Evolutionary conservation across 2,329 filamentous ascomycete genomes (phyloP).

Genomic region (Lasiodiplodia sp.): DNA sequence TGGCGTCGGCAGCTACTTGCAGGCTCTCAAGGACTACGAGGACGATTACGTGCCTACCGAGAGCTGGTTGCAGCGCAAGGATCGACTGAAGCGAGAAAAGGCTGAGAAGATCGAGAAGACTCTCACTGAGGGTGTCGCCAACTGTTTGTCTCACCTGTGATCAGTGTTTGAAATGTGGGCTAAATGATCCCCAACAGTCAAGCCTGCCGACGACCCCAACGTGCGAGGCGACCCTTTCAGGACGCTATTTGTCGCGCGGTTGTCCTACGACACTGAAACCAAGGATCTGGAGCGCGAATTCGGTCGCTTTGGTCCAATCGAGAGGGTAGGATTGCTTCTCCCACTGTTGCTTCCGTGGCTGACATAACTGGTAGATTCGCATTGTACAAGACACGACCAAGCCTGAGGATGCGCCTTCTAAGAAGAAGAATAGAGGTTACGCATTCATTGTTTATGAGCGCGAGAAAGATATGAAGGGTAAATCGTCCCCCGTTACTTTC

Average conservation of each 20-base stretch:
- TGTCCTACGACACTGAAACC: slow-evolving; percentile 88
- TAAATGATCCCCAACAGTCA: slow-evolving; percentile 63
- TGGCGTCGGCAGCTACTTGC: slow-evolving; percentile 78
- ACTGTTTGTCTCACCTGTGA: slow-evolving; percentile 60
- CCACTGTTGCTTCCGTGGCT: not conserved
- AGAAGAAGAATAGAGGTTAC: slow-evolving; percentile 83
- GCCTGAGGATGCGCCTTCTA: slow-evolving; percentile 64
- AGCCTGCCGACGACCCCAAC: slow-evolving; percentile 84
- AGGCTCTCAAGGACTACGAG: slow-evolving; percentile 76
- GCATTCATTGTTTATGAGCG: slow-evolving; percentile 97
- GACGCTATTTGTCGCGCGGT: slow-evolving; percentile 88
- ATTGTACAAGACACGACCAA: slow-evolving; percentile 81
- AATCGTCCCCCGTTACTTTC: slow-evolving; percentile 53
- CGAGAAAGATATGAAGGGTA: slow-evolving; percentile 99
- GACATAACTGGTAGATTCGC: slow-evolving; percentile 69
- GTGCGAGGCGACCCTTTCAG: slow-evolving; percentile 93
- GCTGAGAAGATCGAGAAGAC: slow-evolving; percentile 70
- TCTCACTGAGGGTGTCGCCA: slow-evolving; percentile 68
- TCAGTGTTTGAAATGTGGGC: not conserved
- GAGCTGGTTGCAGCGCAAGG: slow-evolving; percentile 88
- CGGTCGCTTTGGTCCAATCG: slow-evolving; percentile 90
- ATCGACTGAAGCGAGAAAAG: slow-evolving; percentile 84
- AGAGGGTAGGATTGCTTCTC: slow-evolving; percentile 70
- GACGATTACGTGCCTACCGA: slow-evolving; percentile 83
- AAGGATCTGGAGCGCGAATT: slow-evolving; percentile 94